phyloP scores from a whole-genome alignment of 352 stramenopile genomes.

The Pythium vanterpoolii region DNA sequence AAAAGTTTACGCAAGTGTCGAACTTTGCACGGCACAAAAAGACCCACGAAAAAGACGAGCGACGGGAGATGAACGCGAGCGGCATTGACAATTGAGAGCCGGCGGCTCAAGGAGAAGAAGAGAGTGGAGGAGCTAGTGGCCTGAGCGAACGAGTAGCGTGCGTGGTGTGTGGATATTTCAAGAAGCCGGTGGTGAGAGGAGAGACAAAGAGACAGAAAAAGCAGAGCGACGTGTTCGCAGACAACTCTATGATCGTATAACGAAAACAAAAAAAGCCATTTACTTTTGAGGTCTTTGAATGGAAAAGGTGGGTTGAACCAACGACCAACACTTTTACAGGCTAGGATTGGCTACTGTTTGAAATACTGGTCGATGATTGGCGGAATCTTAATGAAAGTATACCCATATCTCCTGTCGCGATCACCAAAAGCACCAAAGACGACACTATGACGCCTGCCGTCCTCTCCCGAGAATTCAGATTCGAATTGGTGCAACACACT shows the following conservation, averaged over 20 bases:
- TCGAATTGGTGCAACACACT: background rate
- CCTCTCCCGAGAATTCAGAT: background rate
- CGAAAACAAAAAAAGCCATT: background rate
- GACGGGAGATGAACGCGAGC: slow-evolving; percentile 26
- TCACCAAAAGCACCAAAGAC: background rate
- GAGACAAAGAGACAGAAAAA: background rate
- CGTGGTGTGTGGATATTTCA: background rate
- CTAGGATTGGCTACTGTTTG: slow-evolving; percentile 13
- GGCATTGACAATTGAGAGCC: slow-evolving; percentile 12
- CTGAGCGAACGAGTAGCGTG: too few species aligned
- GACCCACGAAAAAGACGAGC: slow-evolving; percentile 78
- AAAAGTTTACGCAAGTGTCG: slow-evolving; percentile 88
- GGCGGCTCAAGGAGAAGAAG: background rate
- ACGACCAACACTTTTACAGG: slow-evolving; percentile 1
- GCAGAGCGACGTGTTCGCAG: background rate
- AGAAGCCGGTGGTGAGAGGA: background rate
- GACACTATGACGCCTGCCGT: background rate
- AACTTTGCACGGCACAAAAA: slow-evolving; percentile 88
- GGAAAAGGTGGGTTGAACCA: background rate
- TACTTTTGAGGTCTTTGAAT: background rate
- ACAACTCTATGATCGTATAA: slow-evolving; percentile 4
- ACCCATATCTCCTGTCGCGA: slow-evolving; percentile 4
- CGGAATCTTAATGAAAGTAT: slow-evolving; percentile 12
- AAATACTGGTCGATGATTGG: slow-evolving; percentile 16
- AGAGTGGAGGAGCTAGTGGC: too few species aligned